Base-by-base conservation (phyloP, 75 land plant species). In the Cunninghamia lanceolata region DNA sequence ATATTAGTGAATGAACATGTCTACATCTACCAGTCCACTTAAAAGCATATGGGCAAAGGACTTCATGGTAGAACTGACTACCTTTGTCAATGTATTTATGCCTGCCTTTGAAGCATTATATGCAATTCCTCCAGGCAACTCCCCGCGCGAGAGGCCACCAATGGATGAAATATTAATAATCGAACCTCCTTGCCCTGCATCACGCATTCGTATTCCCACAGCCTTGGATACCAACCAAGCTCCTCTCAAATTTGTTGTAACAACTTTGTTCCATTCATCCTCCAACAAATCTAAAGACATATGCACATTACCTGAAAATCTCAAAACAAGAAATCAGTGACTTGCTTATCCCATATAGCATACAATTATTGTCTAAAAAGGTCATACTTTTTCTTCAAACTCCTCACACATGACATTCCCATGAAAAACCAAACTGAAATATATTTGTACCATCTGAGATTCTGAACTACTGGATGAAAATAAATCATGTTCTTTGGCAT, bases 101-200 rank as follows among this genome's bases (percentile, higher is more conserved):
- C 85, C 93, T 38, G 93, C 88, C 86, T 96, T 96, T 7, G 97
- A 93, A 63, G 88, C 84, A 84, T 89, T 46, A 74, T 96, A 96
- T 38, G 94, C 96, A 38, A 90, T 25, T 21, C 85, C 92, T 43
- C 97, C 96, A n/a, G 91, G 94, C 16, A 94, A 47, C 19, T 92
- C 71, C n/a, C 93, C 92, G 52, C 96, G 91, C 21, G 89, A 83
- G 15, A 95, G 89, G 56, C 93, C 94, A 42, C 90, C 82, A 54
- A 86, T 91, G 5, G 97, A 94, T 53, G 94, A 91, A 43, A 96
- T 90, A 81, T 93, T 96, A 85, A 96, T 94, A 34, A 96, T 87
- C 1, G 96, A 96, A 53, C 96, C 97, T 40, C 88, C 89, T 19
- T 25, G 70, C 21, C 88, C 89, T 8, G 85, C 86, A 14, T 91